A percentile compares a stretch with the other conserved stretches of the same genome.
phyloP scores from a whole-genome alignment of 129 eudicot species.

The Tanacetum coccineum region DNA sequence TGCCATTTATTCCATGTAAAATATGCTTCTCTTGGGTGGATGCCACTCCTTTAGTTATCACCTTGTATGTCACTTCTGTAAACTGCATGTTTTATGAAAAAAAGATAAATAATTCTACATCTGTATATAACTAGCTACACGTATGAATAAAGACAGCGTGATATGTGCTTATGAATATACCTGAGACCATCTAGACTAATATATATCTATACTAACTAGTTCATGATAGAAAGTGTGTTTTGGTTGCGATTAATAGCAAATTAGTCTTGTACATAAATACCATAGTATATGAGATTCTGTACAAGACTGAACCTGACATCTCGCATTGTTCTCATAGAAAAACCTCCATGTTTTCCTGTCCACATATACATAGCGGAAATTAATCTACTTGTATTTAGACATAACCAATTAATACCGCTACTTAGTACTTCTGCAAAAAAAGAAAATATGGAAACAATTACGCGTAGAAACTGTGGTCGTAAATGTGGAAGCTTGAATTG shows the following conservation, averaged over 20 bases:
- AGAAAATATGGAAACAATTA: not conserved
- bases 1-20: constrained; percentile 73
- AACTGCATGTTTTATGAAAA: constrained; percentile 50
- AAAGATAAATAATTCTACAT: not conserved
- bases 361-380: constrained; percentile 40
- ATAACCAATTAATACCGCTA: constrained; percentile 6
- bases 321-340: constrained; percentile 43
- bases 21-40: constrained; percentile 66
- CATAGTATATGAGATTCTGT: constrained; percentile 54
- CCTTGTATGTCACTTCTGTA: constrained; percentile 75
- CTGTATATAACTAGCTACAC: not conserved
- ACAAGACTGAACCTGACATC: constrained; percentile 79
- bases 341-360: constrained; percentile 60
- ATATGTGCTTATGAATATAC: not conserved
- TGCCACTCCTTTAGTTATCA: constrained; percentile 60
- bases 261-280: constrained; percentile 62
- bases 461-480: not conserved
- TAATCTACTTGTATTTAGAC: constrained; percentile 23
- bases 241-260: constrained; percentile 24
- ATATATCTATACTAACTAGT: constrained; percentile 4
- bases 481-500: not conserved
- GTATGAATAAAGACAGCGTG: not conserved
- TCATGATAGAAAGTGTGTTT: constrained; percentile 7
- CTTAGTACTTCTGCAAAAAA: not conserved
- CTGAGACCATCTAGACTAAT: constrained; percentile 9